Evolutionary conservation across 106 monocot genomes (phyloP).

Genomic region (Acorus calamus): DNA sequence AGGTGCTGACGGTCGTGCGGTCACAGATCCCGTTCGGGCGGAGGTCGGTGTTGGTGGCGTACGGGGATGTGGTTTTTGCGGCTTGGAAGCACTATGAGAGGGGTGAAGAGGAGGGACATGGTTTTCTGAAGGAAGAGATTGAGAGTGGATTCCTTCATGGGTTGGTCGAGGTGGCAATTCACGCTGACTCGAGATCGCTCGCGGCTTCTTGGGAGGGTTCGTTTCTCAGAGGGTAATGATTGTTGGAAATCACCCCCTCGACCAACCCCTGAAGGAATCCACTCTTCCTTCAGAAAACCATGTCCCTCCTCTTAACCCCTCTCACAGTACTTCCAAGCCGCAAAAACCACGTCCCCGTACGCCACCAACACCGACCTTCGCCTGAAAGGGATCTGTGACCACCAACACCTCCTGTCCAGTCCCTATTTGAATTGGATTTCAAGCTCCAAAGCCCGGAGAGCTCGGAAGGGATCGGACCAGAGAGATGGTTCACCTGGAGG

Average conservation of each 20-base stretch:
- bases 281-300: constrained; percentile 34
- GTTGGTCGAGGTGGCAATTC: constrained; percentile 67
- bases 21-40: constrained; percentile 85
- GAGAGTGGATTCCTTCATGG: constrained; percentile 79
- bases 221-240: constrained; percentile 63
- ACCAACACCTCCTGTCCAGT: constrained; percentile 46
- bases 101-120: too few species aligned
- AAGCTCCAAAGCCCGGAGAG: too few species aligned
- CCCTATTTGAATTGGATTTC: too few species aligned
- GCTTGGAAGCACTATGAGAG: constrained; percentile 62
- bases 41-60: constrained; percentile 83
- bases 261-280: constrained; percentile 77
- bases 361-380: constrained; percentile 84
- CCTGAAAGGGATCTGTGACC: constrained; percentile 76
- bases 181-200: constrained; percentile 43
- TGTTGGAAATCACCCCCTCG: constrained; percentile 69
- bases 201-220: constrained; percentile 59
- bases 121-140: constrained; percentile 37
- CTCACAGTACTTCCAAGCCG: constrained; percentile 62
- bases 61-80: constrained; percentile 69
- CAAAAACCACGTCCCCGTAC: constrained; percentile 69
- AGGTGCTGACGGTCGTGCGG: constrained; percentile 52
- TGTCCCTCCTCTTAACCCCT: too few species aligned
- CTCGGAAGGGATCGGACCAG: too few species aligned
- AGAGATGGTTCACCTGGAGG: too few species aligned